Evolutionary conservation across 805 yeast genomes (phyloP), one percentile per base, ranked within the genome.

Genomic region (Scheffersomyces stipitis): DNA sequence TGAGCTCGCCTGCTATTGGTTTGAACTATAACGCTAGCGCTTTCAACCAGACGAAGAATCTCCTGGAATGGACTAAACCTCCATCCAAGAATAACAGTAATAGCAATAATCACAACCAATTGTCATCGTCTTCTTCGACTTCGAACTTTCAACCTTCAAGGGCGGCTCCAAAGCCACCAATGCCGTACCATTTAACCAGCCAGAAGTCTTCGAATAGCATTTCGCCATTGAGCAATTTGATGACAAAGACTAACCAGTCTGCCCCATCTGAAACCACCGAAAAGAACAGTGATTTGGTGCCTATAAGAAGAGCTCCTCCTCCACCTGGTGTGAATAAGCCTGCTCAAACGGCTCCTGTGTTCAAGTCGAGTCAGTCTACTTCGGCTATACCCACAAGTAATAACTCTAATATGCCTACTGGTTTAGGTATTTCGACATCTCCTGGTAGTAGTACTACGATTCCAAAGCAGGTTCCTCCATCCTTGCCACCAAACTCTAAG

Each of bases 291-390:
- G 45, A 49, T 20, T 49, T 76, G 39, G 58, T 70, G 2, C 81
- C 82, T 5, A 61, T 61, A 46, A 67, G 83, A 58, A 68, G 65
- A 40, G 81, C 83, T 1, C 83, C 83, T 4, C 69, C 78, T 5
- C 81, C 81, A 2, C 81, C 80, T 15, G 48, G 45, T 18, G 16
- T 42, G 14, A 24, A 27, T 18, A 14, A 41, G 30, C n/a, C n/a
- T 22, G 24, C 7, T 20, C 24, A 20, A 10, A 10, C 24, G 9
- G 24, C 24, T 20, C 24, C 24, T 7, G 9, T 7, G 24, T 20
- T 20, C 24, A 20, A 10, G 10, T 7, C 24, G 9, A 10, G 9
- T 20, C 7, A 23, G 17, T 27, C 20, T 31, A 36, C 34, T 20
- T 33, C 31, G 34, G 36, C 29, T 20, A 9, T 8, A 15, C 28